Evolutionary conservation across 805 yeast genomes (phyloP).

Genomic region (Wickerhamomyces chaumierensis): DNA sequence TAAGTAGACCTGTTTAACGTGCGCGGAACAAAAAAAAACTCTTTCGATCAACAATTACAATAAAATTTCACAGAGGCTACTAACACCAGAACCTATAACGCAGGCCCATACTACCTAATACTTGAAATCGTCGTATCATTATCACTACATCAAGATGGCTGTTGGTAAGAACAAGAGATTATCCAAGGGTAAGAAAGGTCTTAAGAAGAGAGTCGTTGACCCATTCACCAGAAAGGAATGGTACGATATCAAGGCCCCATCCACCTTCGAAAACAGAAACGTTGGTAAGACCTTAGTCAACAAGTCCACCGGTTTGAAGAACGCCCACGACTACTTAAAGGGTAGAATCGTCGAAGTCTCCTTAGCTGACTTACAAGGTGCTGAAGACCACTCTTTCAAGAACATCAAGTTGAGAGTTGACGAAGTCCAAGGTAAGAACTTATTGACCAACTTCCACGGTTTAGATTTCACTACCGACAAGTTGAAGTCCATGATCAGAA

Average conservation of each 20-base stretch:
- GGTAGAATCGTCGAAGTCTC: conserved; percentile 96
- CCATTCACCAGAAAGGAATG: conserved; percentile 99
- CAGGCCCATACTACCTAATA: neutral
- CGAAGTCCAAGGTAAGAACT: conserved; percentile 98
- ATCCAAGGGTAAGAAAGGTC: conserved; percentile 89
- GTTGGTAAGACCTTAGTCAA: conserved; percentile 98
- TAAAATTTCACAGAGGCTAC: neutral
- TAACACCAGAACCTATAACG: neutral
- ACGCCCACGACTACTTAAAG: conserved; percentile 95
- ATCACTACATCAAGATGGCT: conserved; percentile 28
- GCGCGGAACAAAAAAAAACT: neutral
- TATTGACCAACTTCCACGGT: conserved; percentile 99
- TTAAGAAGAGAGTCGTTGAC: conserved; percentile 98
- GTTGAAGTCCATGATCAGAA: conserved; percentile 94
- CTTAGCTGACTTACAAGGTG: conserved; percentile 95
- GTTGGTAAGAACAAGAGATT: conserved; percentile 82
- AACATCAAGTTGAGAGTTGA: conserved; percentile 96
- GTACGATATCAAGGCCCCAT: conserved; percentile 98
- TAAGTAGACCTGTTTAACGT: neutral
- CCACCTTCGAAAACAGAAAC: conserved; percentile 96
- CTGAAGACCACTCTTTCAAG: conserved; percentile 98
- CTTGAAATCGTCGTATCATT: neutral
- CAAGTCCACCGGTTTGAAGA: conserved; percentile 96
- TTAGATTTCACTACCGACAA: conserved; percentile 96
- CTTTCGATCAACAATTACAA: neutral